Evolutionary conservation across 306 rosid species (phyloP).

Genomic region (Benincasa hispida): DNA sequence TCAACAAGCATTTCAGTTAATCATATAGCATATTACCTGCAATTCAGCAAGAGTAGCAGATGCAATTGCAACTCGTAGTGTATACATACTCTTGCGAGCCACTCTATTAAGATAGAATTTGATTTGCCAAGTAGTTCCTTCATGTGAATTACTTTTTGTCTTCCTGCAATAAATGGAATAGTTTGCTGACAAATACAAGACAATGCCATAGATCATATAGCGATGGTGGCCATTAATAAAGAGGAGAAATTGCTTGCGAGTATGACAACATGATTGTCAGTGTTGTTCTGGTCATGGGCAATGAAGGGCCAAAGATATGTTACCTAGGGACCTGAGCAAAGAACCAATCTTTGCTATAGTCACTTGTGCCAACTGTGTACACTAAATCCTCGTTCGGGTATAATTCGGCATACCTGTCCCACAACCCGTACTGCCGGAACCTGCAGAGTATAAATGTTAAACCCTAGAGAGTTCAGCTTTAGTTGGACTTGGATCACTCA

Average conservation of each 20-base stretch:
- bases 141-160: slow-evolving; percentile 13
- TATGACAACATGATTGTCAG: neutral
- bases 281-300: neutral
- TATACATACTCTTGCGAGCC: slow-evolving; percentile 11
- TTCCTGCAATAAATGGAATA: slow-evolving; percentile 10
- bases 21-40: slow-evolving; percentile 19
- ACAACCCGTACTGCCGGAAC: slow-evolving; percentile 85
- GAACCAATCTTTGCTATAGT: slow-evolving; percentile 85
- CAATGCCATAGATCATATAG: neutral
- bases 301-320: neutral
- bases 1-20: neutral
- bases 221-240: neutral
- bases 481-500: neutral
- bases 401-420: slow-evolving; percentile 73
- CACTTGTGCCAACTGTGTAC: slow-evolving; percentile 72
- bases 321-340: slow-evolving; percentile 91
- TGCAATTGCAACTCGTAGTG: slow-evolving; percentile 27
- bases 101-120: slow-evolving; percentile 15
- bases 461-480: neutral
- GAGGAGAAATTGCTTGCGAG: neutral
- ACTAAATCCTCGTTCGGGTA: slow-evolving; percentile 64
- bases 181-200: neutral
- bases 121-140: slow-evolving; percentile 39
- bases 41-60: slow-evolving; percentile 26
- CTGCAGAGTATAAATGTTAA: slow-evolving; percentile 20